These are phyloP conservation scores for Filobasidium floriforme DNA, from an alignment of 768 basidiomycete species.

Conservation along the genomic window DNA sequence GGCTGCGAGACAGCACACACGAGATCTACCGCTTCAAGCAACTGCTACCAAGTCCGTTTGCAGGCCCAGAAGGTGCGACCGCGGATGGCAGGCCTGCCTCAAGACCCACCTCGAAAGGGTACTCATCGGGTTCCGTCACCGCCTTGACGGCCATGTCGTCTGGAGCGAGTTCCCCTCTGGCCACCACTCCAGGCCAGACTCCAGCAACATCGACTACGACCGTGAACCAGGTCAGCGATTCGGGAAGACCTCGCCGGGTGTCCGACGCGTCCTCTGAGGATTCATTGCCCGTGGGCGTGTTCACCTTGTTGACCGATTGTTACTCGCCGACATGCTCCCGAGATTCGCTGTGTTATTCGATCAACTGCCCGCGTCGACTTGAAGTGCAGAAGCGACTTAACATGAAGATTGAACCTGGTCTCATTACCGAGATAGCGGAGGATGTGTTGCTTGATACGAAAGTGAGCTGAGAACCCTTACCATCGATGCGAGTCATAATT, in stretches of 20 bases:
- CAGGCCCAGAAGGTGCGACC: slow-evolving; percentile 47
- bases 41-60: slow-evolving; percentile 72
- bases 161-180: slow-evolving; percentile 7
- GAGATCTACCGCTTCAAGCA: slow-evolving; percentile 93
- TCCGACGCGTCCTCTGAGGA: slow-evolving; percentile 37
- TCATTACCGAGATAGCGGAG: slow-evolving; percentile 71
- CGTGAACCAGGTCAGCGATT: slow-evolving; percentile 6
- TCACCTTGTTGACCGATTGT: slow-evolving; percentile 92
- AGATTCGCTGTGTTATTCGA: slow-evolving; percentile 92
- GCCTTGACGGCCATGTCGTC: slow-evolving; percentile 13
- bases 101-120: slow-evolving; percentile 12
- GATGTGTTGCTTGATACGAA: slow-evolving; percentile 74
- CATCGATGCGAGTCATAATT: not conserved
- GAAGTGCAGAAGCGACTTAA: slow-evolving; percentile 92
- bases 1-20: slow-evolving; percentile 72
- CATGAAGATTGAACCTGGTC: slow-evolving; percentile 83
- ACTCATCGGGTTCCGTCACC: slow-evolving; percentile 20
- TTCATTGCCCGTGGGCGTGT: slow-evolving; percentile 78
- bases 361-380: slow-evolving; percentile 84
- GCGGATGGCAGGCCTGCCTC: slow-evolving; percentile 23
- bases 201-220: slow-evolving; percentile 35
- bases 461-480: slow-evolving; percentile 46
- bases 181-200: slow-evolving; percentile 27
- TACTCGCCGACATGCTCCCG: slow-evolving; percentile 95
- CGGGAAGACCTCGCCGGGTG: slow-evolving; percentile 15